Evolutionary conservation across 345 rosid species (phyloP).

Genomic region (Brassica rapa): DNA sequence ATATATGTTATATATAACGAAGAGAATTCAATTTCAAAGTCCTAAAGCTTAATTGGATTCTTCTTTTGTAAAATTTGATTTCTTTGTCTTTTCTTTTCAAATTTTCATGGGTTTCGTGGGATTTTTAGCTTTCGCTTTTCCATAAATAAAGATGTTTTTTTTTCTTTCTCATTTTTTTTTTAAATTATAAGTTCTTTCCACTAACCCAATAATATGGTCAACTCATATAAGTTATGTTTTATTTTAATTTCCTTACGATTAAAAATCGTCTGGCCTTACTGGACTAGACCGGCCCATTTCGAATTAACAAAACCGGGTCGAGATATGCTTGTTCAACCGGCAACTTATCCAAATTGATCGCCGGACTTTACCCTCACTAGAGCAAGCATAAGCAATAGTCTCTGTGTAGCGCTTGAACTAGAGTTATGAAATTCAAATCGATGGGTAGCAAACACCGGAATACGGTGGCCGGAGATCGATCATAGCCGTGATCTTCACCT

Average conservation of each 20-base stretch:
- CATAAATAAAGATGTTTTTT: background rate
- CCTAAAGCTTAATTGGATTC: background rate
- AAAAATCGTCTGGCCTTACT: background rate
- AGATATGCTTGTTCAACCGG: too few species aligned
- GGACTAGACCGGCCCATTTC: background rate
- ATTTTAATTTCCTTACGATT: background rate
- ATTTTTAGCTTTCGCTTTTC: background rate
- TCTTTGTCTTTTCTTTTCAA: background rate
- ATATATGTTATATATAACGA: background rate
- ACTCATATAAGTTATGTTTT: background rate
- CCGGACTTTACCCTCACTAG: too few species aligned
- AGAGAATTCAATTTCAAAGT: background rate
- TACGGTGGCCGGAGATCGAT: too few species aligned
- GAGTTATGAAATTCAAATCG: too few species aligned
- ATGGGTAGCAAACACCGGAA: too few species aligned
- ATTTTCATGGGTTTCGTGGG: background rate
- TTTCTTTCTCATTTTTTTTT: background rate
- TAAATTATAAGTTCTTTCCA: background rate
- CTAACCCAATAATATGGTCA: background rate
- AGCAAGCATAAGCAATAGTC: too few species aligned
- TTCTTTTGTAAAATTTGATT: background rate
- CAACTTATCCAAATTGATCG: too few species aligned
- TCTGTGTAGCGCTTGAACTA: too few species aligned
- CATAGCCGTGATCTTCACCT: too few species aligned
- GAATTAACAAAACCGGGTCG: background rate